Evolutionary conservation across 164 flowering plant species (phyloP).

Genomic region (Dillenia turbinata): DNA sequence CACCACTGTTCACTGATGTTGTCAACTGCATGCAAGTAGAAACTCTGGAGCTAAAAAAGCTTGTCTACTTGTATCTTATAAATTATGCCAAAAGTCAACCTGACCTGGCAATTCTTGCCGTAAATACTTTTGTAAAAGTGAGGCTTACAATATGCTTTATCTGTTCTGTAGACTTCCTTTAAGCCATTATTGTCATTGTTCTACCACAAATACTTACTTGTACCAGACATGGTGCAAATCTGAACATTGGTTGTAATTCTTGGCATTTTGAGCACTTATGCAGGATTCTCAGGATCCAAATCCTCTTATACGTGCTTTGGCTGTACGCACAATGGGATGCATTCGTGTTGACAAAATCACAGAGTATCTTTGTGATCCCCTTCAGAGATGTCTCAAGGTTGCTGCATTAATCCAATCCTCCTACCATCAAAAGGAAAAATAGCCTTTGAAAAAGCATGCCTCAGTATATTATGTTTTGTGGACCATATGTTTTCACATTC

Average conservation of each 20-base stretch:
- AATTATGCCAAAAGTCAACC: constrained; percentile 99
- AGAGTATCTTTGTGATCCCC: constrained; percentile 97
- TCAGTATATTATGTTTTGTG: background rate
- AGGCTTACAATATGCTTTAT: background rate
- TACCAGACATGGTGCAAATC: too few species aligned
- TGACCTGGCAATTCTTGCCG: constrained; percentile 97
- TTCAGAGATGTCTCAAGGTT: constrained; percentile 98
- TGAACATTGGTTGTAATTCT: background rate
- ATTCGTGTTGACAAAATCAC: constrained; percentile 99
- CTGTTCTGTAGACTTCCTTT: too few species aligned
- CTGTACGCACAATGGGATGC: constrained; percentile 99
- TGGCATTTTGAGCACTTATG: constrained; percentile 9
- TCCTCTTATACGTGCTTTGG: constrained; percentile 96
- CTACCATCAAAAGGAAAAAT: too few species aligned
- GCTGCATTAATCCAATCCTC: constrained; percentile 54
- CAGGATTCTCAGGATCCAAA: constrained; percentile 99
- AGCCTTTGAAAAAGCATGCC: constrained; percentile 38
- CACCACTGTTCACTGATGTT: constrained; percentile 94
- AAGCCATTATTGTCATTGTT: constrained; percentile 28
- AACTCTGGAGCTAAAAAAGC: constrained; percentile 96
- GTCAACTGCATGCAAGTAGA: constrained; percentile 99
- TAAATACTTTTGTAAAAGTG: constrained; percentile 98
- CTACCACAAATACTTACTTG: too few species aligned
- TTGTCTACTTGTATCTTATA: constrained; percentile 93
- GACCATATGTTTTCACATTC: too few species aligned